These are phyloP conservation scores for Coccomyxa sp. DNA, from an alignment of 139 green algal species.

Conservation along the genomic window DNA sequence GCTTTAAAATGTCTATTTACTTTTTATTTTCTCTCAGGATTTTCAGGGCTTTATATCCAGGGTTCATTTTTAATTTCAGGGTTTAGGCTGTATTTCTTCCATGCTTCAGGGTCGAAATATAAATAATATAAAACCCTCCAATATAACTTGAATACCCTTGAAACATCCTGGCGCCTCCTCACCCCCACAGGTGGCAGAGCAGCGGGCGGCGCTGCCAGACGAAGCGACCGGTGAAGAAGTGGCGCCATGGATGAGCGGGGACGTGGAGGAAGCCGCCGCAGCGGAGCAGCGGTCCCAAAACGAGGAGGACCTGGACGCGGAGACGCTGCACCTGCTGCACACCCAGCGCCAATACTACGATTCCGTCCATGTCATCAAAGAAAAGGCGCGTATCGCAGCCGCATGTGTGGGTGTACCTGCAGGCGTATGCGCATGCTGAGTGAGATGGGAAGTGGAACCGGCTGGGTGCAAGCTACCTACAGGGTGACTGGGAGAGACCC, in stretches of 20 bases:
- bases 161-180: no score
- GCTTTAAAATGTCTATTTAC: no score
- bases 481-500: neutral
- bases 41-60: no score
- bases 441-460: neutral
- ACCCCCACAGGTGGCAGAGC: slow-evolving; percentile 3
- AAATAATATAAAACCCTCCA: no score
- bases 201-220: slow-evolving; percentile 6
- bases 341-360: slow-evolving; percentile 27
- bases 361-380: slow-evolving; percentile 27
- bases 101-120: no score
- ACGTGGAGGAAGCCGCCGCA: neutral
- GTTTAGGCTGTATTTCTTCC: no score
- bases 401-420: no score
- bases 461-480: neutral
- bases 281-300: neutral
- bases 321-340: slow-evolving; percentile 13
- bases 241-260: neutral
- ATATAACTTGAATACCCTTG: no score
- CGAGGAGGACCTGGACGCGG: slow-evolving; percentile 10
- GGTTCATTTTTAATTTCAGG: no score
- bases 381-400: neutral
- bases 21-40: no score
- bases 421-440: slow-evolving; percentile 1
- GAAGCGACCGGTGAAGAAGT: neutral